A percentile compares a stretch with the other conserved stretches of the same genome.
Evolutionary conservation across 768 basidiomycete genomes (phyloP).

Genomic region (Lactifluus hygrophoroides): DNA sequence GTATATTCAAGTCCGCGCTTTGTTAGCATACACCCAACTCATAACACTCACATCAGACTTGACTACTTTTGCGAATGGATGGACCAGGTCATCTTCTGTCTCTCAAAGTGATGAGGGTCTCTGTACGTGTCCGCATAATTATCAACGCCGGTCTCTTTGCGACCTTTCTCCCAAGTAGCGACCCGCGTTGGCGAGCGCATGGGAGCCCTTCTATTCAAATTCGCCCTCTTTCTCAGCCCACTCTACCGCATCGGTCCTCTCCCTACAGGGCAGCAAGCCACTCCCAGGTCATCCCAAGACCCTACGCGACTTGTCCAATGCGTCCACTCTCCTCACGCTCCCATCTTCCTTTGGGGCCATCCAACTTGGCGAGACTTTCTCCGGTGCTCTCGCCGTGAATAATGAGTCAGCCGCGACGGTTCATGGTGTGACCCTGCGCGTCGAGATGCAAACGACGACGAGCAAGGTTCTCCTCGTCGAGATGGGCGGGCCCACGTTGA

Average conservation of each 20-base stretch:
- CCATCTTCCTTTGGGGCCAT: constrained; percentile 81
- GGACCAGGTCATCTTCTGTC: constrained; percentile 59
- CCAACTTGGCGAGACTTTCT: constrained; percentile 85
- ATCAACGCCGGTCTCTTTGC: constrained; percentile 4
- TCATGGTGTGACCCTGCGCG: constrained; percentile 52
- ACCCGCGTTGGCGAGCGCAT: constrained; percentile 63
- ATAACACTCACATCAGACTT: background rate
- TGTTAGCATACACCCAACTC: background rate
- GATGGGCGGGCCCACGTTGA: constrained; percentile 45
- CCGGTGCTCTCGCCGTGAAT: constrained; percentile 72
- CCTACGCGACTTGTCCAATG: constrained; percentile 69
- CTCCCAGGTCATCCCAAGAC: constrained; percentile 75
- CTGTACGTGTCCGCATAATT: constrained; percentile 44
- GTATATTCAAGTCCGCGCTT: background rate
- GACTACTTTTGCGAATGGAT: constrained; percentile 29
- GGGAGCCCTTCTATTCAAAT: constrained; percentile 84
- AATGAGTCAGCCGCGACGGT: constrained; percentile 63
- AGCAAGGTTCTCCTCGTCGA: constrained; percentile 57
- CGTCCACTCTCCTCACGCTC: constrained; percentile 70
- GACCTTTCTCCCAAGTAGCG: constrained; percentile 37
- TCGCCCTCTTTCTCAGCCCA: constrained; percentile 75
- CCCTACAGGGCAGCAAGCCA: constrained; percentile 63
- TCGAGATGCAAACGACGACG: constrained; percentile 81
- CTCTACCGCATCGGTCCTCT: constrained; percentile 68
- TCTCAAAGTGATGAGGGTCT: constrained; percentile 82